These are phyloP conservation scores for Wickerhamiella slavikovae DNA, from an alignment of 805 yeast genomes.

Conservation along the genomic window DNA sequence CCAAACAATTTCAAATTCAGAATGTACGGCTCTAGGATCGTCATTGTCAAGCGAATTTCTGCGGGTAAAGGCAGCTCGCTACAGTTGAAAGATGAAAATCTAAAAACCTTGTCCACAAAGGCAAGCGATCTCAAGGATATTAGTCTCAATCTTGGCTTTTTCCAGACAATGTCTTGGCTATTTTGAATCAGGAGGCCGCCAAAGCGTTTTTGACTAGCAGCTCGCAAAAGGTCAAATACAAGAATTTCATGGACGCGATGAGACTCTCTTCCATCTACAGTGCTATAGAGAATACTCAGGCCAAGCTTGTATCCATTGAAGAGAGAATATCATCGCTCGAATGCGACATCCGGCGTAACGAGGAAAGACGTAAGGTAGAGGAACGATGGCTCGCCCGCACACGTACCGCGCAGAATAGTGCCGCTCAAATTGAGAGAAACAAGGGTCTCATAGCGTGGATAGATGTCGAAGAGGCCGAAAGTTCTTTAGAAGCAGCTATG, in stretches of 20 bases:
- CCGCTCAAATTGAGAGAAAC: slow-evolving; percentile 1
- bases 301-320: slow-evolving; percentile 1
- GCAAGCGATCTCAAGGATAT: slow-evolving; percentile 48
- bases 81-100: slow-evolving; percentile 29
- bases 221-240: slow-evolving; percentile 49
- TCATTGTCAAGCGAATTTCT: slow-evolving; percentile 41
- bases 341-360: neutral
- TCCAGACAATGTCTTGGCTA: slow-evolving; percentile 79
- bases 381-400: neutral
- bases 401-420: slow-evolving; percentile 2
- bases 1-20: slow-evolving; percentile 48
- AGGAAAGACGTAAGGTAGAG: neutral
- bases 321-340: slow-evolving; percentile 9
- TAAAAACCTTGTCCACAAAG: slow-evolving; percentile 37
- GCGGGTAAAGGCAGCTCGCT: slow-evolving; percentile 34
- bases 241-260: slow-evolving; percentile 45
- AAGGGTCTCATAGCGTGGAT: slow-evolving; percentile 7
- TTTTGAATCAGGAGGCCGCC: slow-evolving; percentile 86
- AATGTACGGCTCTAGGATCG: slow-evolving; percentile 46
- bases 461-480: slow-evolving; percentile 2
- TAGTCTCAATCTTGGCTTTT: slow-evolving; percentile 48
- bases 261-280: neutral
- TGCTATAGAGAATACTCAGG: neutral
- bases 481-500: neutral
- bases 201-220: slow-evolving; percentile 69